phyloP scores from a whole-genome alignment of 2,329 filamentous ascomycete genomes.

The Onygenales sp. region DNA sequence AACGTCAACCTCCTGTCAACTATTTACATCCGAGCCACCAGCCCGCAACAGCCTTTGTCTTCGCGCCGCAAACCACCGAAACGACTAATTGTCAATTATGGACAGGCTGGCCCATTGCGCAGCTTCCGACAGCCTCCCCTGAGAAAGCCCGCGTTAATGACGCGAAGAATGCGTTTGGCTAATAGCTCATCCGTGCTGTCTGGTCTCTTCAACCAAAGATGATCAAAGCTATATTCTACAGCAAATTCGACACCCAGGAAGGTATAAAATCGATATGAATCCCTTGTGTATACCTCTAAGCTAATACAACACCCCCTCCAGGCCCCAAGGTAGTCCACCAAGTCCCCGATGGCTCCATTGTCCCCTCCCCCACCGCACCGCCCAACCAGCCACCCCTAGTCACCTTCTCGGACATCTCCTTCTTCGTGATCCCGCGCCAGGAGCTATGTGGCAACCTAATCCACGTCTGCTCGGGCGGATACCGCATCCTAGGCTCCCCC shows the following conservation, averaged over 20 bases:
- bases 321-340: slow-evolving; percentile 56
- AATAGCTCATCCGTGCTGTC: not conserved
- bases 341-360: slow-evolving; percentile 52
- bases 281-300: not conserved
- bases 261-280: slow-evolving; percentile 22
- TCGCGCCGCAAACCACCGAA: not conserved
- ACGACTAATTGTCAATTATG: not conserved
- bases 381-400: slow-evolving; percentile 56
- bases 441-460: slow-evolving; percentile 90
- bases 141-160: not conserved
- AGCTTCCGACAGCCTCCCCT: not conserved
- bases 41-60: not conserved
- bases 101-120: not conserved
- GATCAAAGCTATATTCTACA: slow-evolving; percentile 58
- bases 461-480: slow-evolving; percentile 59
- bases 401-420: slow-evolving; percentile 75
- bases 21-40: not conserved
- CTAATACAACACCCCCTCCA: slow-evolving; percentile 19
- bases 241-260: slow-evolving; percentile 54
- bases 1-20: not conserved
- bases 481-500: slow-evolving; percentile 77
- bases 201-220: slow-evolving; percentile 27
- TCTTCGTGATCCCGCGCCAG: slow-evolving; percentile 90
- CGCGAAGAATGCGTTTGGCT: not conserved
- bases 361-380: slow-evolving; percentile 35